Conservation (phyloP, 2,329 filamentous ascomycete genomes). For the Fusarium brachygibbosum region DNA sequence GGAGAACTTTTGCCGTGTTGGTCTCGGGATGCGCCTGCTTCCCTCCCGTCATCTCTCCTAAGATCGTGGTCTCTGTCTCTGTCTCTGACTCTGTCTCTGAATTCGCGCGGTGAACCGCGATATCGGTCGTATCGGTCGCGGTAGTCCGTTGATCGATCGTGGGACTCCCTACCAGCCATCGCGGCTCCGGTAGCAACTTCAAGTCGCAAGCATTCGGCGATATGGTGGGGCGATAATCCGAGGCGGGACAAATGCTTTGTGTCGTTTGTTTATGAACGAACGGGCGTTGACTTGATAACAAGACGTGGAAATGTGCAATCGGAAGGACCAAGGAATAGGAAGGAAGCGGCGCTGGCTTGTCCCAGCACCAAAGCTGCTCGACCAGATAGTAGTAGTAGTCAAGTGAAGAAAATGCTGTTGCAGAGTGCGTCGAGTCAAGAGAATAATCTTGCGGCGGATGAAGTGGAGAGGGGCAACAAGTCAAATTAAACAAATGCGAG, state of each 20-base stretch:
- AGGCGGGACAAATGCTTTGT: slow-evolving; percentile 7
- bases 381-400: neutral
- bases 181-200: slow-evolving; percentile 29
- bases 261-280: neutral
- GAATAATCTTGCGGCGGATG: neutral
- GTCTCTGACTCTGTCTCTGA: neutral
- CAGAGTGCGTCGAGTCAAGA: slow-evolving; percentile 9
- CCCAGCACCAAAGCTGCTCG: neutral
- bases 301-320: neutral
- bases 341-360: slow-evolving; percentile 1
- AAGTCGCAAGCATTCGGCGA: slow-evolving; percentile 35
- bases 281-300: slow-evolving; percentile 1
- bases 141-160: slow-evolving; percentile 20
- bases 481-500: neutral
- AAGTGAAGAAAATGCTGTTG: neutral
- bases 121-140: slow-evolving; percentile 29
- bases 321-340: neutral
- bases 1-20: slow-evolving; percentile 2
- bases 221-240: neutral
- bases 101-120: slow-evolving; percentile 15
- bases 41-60: slow-evolving; percentile 16
- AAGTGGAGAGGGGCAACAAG: slow-evolving; percentile 8
- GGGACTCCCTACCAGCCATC: slow-evolving; percentile 43
- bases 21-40: slow-evolving; percentile 4
- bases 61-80: slow-evolving; percentile 12